These are phyloP conservation scores for Leishmania major DNA, from an alignment of 208 protist genomes.

Conservation along the genomic window DNA sequence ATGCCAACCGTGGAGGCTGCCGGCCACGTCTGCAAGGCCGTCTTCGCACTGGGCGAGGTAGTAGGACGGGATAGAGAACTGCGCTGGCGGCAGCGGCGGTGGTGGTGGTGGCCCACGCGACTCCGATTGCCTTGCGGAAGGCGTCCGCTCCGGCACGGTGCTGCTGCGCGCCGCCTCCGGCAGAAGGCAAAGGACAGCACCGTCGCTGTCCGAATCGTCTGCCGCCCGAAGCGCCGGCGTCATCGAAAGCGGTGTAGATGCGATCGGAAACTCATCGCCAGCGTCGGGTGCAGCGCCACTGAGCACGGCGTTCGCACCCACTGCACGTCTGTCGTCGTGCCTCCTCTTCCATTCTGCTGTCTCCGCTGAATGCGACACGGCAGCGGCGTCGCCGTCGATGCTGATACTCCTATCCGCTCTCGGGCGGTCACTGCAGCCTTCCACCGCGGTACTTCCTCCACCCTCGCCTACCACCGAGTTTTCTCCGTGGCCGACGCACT, in stretches of 20 bases:
- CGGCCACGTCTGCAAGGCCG: slow-evolving; percentile 18
- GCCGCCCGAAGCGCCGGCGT: not conserved
- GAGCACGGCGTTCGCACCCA: not conserved
- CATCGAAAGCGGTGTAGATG: not conserved
- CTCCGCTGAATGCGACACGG: not conserved
- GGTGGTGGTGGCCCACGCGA: not conserved
- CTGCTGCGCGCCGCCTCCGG: not conserved
- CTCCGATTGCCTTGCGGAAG: not conserved
- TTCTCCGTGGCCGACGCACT: not conserved
- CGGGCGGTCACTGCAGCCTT: not conserved
- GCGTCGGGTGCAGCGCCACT: not conserved
- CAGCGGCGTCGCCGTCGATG: not conserved
- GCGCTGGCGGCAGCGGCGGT: not conserved
- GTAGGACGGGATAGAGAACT: slow-evolving; percentile 13
- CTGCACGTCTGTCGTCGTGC: not conserved
- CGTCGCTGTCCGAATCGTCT: not conserved
- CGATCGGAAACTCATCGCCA: not conserved
- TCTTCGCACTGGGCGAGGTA: slow-evolving; percentile 33
- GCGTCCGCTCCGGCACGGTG: not conserved
- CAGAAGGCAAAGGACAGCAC: no score
- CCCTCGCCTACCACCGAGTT: not conserved
- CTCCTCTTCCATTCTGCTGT: not conserved
- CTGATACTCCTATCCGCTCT: not conserved
- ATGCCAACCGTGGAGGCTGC: slow-evolving; percentile 20
- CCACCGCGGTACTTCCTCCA: not conserved